These are phyloP conservation scores for Ambrosia artemisiifolia DNA, from an alignment of 129 eudicot species.

Conservation along the genomic window DNA sequence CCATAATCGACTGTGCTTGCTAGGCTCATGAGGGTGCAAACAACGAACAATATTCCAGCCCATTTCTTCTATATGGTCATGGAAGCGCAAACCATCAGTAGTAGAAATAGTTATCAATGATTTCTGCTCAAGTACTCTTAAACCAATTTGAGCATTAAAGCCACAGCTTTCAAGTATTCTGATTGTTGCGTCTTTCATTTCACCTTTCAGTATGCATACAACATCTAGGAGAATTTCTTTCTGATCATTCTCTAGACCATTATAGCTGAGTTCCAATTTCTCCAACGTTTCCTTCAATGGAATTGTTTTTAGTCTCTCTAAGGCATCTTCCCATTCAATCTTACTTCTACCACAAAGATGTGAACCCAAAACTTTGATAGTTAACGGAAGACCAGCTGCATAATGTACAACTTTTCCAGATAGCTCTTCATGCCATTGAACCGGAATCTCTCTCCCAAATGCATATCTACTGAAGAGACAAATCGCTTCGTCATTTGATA, in stretches of 20 bases:
- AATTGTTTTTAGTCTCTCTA: conserved; percentile 5
- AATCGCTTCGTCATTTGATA: background rate
- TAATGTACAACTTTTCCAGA: conserved; percentile 12
- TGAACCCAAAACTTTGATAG: conserved; percentile 2
- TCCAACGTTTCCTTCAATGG: background rate
- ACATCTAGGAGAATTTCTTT: conserved; percentile 6
- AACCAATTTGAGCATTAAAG: conserved; percentile 7
- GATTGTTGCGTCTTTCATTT: background rate
- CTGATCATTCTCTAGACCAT: background rate
- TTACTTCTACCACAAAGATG: background rate
- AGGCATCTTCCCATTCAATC: background rate
- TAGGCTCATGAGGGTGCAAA: background rate
- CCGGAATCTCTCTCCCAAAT: conserved; percentile 6
- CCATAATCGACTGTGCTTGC: background rate
- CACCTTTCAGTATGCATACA: conserved; percentile 11
- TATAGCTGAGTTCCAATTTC: conserved; percentile 7
- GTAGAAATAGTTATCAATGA: conserved; percentile 13
- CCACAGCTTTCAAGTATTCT: conserved; percentile 6
- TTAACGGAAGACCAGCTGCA: conserved; percentile 19
- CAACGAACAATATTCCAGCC: background rate
- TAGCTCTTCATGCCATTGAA: conserved; percentile 1
- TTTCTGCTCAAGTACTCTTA: conserved; percentile 11
- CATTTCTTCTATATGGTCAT: conserved; percentile 16
- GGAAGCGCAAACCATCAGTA: background rate
- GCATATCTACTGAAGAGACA: conserved; percentile 12